A percentile compares a stretch with the other conserved stretches of the same genome.
Conservation (phyloP, 176 grass and related monocot genomes). For the Metroxylon sagu region DNA sequence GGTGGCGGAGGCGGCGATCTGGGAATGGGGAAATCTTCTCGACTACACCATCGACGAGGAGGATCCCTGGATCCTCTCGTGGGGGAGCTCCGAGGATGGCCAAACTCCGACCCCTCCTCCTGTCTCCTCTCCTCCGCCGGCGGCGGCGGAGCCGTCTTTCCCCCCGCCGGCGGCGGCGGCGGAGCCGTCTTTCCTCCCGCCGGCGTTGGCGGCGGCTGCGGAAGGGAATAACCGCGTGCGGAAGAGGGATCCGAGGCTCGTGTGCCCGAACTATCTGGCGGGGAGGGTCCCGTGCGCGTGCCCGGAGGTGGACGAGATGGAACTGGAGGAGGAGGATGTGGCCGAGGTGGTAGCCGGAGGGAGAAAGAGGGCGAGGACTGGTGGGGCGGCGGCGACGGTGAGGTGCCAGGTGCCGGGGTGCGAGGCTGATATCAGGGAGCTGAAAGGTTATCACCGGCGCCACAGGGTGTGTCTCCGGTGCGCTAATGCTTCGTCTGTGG, state of each 20-base stretch:
- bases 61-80: constrained; percentile 46
- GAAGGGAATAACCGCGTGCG: constrained; percentile 40
- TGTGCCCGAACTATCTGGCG: constrained; percentile 88
- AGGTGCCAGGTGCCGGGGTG: constrained; percentile 84
- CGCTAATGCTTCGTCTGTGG: constrained; percentile 47
- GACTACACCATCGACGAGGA: constrained; percentile 40
- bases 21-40: constrained; percentile 81
- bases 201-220: not conserved
- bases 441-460: constrained; percentile 88
- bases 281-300: constrained; percentile 82
- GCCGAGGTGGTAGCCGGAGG: constrained; percentile 24
- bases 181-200: constrained; percentile 4
- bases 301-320: constrained; percentile 81
- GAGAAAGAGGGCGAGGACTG: constrained; percentile 30
- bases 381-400: constrained; percentile 28
- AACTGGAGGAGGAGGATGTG: constrained; percentile 24
- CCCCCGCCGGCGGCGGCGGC: not conserved
- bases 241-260: constrained; percentile 81
- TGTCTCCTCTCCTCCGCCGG: not conserved
- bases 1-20: constrained; percentile 19
- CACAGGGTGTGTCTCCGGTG: constrained; percentile 82
- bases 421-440: constrained; percentile 72
- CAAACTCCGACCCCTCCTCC: too few species aligned
- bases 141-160: not conserved
- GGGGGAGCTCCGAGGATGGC: constrained; percentile 10